Evolutionary conservation across 805 yeast species (phyloP).

Genomic region (Allodekkera sacchari): DNA sequence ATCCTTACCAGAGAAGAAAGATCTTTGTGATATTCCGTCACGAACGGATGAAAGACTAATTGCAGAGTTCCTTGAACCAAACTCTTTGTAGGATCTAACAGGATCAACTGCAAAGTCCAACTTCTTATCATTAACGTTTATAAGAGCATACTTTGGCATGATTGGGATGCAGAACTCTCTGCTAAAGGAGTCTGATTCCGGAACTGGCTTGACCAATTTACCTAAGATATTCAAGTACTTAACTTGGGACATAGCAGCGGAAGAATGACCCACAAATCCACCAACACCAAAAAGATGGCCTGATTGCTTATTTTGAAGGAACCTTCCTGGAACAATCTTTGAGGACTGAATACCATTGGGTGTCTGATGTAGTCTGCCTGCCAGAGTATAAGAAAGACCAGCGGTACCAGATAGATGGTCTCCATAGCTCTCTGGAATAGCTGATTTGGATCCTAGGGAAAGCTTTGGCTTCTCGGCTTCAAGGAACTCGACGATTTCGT

Average conservation of each 20-base stretch:
- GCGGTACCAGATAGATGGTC: conserved; percentile 50
- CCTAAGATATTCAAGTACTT: conserved; percentile 13
- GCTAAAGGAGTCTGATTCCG: conserved; percentile 17
- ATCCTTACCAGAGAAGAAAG: conserved; percentile 14
- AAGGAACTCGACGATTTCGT: conserved; percentile 33
- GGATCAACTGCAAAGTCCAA: conserved; percentile 19
- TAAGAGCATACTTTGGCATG: conserved; percentile 17
- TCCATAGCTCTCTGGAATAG: conserved; percentile 13
- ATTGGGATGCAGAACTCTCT: conserved; percentile 23
- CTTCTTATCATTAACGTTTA: conserved; percentile 15
- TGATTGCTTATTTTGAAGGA: conserved; percentile 34
- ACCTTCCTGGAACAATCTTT: conserved; percentile 61
- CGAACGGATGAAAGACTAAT: conserved; percentile 9
- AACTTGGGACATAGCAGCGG: conserved; percentile 17
- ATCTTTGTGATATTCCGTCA: conserved; percentile 11
- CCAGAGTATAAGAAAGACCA: conserved; percentile 62
- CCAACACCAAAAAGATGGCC: conserved; percentile 48
- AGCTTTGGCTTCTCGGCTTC: conserved; percentile 15
- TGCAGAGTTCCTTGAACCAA: conserved; percentile 2
- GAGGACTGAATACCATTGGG: conserved; percentile 58
- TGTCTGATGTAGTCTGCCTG: conserved; percentile 58
- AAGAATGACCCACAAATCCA: conserved; percentile 29
- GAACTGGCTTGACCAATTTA: conserved; percentile 14
- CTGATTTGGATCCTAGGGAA: conserved; percentile 3
- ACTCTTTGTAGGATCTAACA: conserved; percentile 9